Conservation (phyloP, 2,329 filamentous ascomycete genomes). For the Alternaria gaisen region DNA sequence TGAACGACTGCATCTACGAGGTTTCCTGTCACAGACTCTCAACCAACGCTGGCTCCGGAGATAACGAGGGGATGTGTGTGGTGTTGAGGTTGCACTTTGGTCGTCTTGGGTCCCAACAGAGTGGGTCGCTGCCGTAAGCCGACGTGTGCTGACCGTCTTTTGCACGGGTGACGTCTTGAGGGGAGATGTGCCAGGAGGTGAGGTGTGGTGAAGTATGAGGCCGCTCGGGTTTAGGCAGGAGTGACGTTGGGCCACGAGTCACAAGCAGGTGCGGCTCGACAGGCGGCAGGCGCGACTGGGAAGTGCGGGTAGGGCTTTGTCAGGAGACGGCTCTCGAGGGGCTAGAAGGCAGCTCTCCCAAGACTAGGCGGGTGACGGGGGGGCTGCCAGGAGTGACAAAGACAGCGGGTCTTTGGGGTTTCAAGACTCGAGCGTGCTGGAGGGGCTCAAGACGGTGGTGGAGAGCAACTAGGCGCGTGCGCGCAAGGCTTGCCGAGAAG, state of each 20-base stretch:
- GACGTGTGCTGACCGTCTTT: constrained; percentile 38
- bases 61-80: constrained; percentile 26
- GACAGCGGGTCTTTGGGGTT: constrained; percentile 33
- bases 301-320: constrained; percentile 18
- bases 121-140: constrained; percentile 44
- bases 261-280: constrained; percentile 34
- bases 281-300: constrained; percentile 29
- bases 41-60: constrained; percentile 14
- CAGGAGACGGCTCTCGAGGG: constrained; percentile 12
- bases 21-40: constrained; percentile 7
- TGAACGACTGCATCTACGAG: constrained; percentile 40
- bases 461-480: constrained; percentile 40
- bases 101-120: constrained; percentile 37
- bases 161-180: constrained; percentile 6
- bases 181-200: not conserved
- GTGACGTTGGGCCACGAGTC: constrained; percentile 43
- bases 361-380: constrained; percentile 12
- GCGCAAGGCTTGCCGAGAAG: constrained; percentile 42
- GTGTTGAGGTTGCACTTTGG: constrained; percentile 34
- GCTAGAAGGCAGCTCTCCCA: constrained; percentile 2
- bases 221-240: constrained; percentile 26
- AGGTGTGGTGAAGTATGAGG: constrained; percentile 10
- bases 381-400: constrained; percentile 7
- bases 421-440: constrained; percentile 33
- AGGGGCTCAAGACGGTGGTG: constrained; percentile 36